phyloP scores from a whole-genome alignment of 78 protist species.

The Goniomonas avonlea region DNA sequence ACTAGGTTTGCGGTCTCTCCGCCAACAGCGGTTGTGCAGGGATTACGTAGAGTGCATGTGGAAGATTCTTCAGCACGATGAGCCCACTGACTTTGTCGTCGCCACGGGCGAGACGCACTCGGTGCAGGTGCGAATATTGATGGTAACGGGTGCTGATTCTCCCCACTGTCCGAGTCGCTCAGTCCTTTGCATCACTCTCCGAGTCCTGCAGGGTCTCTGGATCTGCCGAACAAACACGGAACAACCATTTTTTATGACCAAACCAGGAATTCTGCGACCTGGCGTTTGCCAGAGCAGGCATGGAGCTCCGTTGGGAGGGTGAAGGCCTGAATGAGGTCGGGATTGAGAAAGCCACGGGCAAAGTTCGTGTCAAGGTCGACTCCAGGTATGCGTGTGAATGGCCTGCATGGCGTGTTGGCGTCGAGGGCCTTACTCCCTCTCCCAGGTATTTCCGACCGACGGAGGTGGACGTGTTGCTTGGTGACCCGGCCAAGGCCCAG shows the following conservation, averaged over 20 bases:
- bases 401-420: no score
- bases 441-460: conserved; percentile 84
- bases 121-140: no score
- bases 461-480: conserved; percentile 80
- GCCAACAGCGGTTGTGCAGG: no score
- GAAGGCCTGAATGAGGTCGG: conserved; percentile 55
- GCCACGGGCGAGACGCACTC: conserved; percentile 81
- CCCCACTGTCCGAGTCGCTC: no score
- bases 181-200: no score
- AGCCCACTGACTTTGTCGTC: conserved; percentile 74
- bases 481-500: conserved; percentile 71
- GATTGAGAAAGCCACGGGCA: conserved; percentile 27
- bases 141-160: no score
- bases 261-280: conserved; percentile 58
- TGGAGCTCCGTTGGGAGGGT: conserved; percentile 46
- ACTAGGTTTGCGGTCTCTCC: conserved; percentile 48
- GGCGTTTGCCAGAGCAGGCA: conserved; percentile 57
- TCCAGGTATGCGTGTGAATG: no score
- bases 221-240: no score
- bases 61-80: conserved; percentile 35
- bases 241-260: no score
- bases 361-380: conserved; percentile 30
- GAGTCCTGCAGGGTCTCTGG: no score
- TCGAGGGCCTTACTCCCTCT: no score
- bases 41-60: no score